A percentile compares a stretch with the other conserved stretches of the same genome.
Conservation (phyloP, 2,329 filamentous ascomycete genomes). For the Colletotrichum spinosum region DNA sequence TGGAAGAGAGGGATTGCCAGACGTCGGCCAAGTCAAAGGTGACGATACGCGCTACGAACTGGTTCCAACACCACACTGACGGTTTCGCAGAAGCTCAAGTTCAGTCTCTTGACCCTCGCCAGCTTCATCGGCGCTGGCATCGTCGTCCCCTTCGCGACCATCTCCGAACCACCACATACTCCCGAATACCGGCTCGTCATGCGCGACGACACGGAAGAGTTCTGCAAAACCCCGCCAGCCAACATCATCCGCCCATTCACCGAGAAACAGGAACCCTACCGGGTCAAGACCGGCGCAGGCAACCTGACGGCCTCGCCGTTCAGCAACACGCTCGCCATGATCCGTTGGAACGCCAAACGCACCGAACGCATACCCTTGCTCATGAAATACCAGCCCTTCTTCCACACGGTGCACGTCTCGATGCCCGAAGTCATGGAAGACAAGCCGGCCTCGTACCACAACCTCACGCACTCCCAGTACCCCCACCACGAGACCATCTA, state of each 20-base stretch:
- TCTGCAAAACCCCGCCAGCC: slow-evolving; percentile 21
- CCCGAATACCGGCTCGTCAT: slow-evolving; percentile 33
- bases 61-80: not conserved
- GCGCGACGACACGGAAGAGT: slow-evolving; percentile 29
- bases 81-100: slow-evolving; percentile 14
- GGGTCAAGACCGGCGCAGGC: slow-evolving; percentile 18
- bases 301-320: slow-evolving; percentile 42
- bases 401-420: slow-evolving; percentile 44
- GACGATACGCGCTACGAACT: not conserved
- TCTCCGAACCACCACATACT: slow-evolving; percentile 31
- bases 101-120: slow-evolving; percentile 17
- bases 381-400: slow-evolving; percentile 45
- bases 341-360: slow-evolving; percentile 43
- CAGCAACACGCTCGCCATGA: slow-evolving; percentile 44
- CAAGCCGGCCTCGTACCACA: slow-evolving; percentile 36
- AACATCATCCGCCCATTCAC: slow-evolving; percentile 23
- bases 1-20: not conserved
- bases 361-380: slow-evolving; percentile 44
- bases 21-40: no score
- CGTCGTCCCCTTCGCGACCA: slow-evolving; percentile 36
- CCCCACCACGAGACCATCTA: slow-evolving; percentile 39
- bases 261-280: slow-evolving; percentile 20
- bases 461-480: slow-evolving; percentile 44
- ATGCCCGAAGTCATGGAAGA: slow-evolving; percentile 40
- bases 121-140: slow-evolving; percentile 35